Evolutionary conservation across 139 green algal genomes (phyloP), one percentile per base, ranked within the genome.

Genomic region (Closterium sp.): DNA sequence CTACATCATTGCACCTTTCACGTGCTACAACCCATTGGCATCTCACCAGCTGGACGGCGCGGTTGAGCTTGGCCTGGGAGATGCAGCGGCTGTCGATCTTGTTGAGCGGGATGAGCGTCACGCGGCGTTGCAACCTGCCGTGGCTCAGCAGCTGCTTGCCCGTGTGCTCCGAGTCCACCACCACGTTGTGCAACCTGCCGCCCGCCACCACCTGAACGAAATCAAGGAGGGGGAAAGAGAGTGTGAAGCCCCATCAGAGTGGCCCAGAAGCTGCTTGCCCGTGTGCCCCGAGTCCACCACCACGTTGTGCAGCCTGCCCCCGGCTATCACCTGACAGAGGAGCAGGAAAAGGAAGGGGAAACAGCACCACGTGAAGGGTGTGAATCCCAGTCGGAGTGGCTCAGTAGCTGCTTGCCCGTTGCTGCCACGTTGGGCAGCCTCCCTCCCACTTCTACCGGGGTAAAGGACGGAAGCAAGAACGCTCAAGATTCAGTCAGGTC

Each of bases 61-160:
- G 55, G 55, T 28, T 76, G 55, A 76, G 55, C 55, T 76, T 76
- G 55, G 55, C 55, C 16, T 92, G 19, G 30, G 90, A 32, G 9
- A 93, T 93, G 28, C 28, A 38, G 28, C 88, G 64, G n/a, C 43
- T 69, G 36, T 94, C 89, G 85, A 98, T 97, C 95, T 99, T 98
- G 96, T 99, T 98, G 16, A 99, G 96, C 0, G 98, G 98, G 85
- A 99, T 98, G 95, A 99, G 97, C 35, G 98, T 99, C 23, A 99
- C 97, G 9, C 97, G 95, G 87, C 97, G 96, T 12, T 93, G 91
- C 30, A 99, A 96, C 89, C 96, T 90, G 2, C 97, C 97, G 19
- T 95, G 95, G 30, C 96, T 94, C 86, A 99, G 95, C 76, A 99
- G 95, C 84, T 96, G 94, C 94, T 99, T 98, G 88, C 96, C 98